A percentile compares a stretch with the other conserved stretches of the same genome.
These are phyloP conservation scores for Penicillium soppii DNA, from an alignment of 495 filamentous ascomycete genomes.

Conservation along the genomic window DNA sequence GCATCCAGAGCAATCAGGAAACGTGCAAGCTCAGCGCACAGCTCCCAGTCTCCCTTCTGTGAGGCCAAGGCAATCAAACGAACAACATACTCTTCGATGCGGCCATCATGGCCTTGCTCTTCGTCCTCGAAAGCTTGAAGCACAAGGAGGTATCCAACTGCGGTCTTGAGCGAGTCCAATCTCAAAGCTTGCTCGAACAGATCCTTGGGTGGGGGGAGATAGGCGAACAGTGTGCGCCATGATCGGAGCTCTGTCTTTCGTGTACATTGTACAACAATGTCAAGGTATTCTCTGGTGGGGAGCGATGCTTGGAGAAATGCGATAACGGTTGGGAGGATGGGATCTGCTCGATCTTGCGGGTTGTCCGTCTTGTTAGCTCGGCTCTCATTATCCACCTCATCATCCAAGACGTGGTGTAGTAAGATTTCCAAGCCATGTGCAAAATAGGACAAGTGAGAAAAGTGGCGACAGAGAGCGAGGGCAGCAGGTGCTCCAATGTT, in stretches of 20 bases:
- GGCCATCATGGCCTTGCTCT: constrained; percentile 65
- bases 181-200: constrained; percentile 89
- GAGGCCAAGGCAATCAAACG: constrained; percentile 80
- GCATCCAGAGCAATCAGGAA: constrained; percentile 93
- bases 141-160: constrained; percentile 93
- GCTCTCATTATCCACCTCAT: constrained; percentile 81
- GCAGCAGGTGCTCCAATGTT: constrained; percentile 72
- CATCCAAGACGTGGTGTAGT: constrained; percentile 89
- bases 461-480: constrained; percentile 73
- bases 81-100: constrained; percentile 63
- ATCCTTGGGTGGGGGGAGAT: constrained; percentile 83
- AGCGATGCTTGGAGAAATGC: constrained; percentile 84
- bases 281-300: constrained; percentile 70
- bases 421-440: constrained; percentile 90
- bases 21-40: constrained; percentile 90
- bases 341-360: constrained; percentile 40
- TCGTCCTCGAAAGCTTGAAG: constrained; percentile 91
- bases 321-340: constrained; percentile 82
- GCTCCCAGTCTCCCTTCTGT: constrained; percentile 87
- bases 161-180: constrained; percentile 85
- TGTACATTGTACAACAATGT: constrained; percentile 95
- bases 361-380: constrained; percentile 51
- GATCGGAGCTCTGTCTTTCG: constrained; percentile 94
- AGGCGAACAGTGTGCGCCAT: constrained; percentile 89
- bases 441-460: constrained; percentile 84